Evolutionary conservation across 345 rosid genomes (phyloP).

Genomic region (Clarkia xantiana): DNA sequence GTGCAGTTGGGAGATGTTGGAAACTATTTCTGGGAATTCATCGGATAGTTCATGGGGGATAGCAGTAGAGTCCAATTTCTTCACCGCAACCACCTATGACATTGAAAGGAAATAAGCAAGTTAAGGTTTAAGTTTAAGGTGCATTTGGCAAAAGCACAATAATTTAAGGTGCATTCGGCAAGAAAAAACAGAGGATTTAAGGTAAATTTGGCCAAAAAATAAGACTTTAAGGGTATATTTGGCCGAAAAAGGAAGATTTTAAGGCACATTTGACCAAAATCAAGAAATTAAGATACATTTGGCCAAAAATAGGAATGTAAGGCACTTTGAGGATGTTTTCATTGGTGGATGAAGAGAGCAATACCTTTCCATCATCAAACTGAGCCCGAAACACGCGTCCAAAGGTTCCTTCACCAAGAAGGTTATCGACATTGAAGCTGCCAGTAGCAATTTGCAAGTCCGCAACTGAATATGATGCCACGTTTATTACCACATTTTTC

Average conservation of each 20-base stretch:
- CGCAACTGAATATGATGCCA: conserved; percentile 60
- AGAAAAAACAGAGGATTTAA: too few relatives aligned
- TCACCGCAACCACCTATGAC: conserved; percentile 75
- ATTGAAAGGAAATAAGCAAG: conserved; percentile 4
- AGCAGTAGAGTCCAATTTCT: conserved; percentile 73
- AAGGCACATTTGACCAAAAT: too few relatives aligned
- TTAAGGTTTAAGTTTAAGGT: conserved; percentile 1
- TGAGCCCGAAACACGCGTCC: conserved; percentile 97
- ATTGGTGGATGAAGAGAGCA: neutral
- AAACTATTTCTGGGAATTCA: conserved; percentile 68
- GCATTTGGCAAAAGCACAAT: too few relatives aligned
- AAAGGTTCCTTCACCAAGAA: conserved; percentile 91
- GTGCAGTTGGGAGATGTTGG: conserved; percentile 65
- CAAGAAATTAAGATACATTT: too few relatives aligned
- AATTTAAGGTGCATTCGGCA: too few relatives aligned
- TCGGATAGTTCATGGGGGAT: conserved; percentile 53
- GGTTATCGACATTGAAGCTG: conserved; percentile 70
- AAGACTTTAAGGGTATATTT: too few relatives aligned
- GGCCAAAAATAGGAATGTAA: too few relatives aligned
- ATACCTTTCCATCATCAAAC: conserved; percentile 74
- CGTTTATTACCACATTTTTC: conserved; percentile 44
- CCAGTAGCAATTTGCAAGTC: conserved; percentile 93
- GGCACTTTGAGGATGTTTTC: too few relatives aligned
- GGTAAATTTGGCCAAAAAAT: too few relatives aligned
- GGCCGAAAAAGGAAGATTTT: too few relatives aligned